Conservation (phyloP, 2,329 filamentous ascomycete genomes). For the Sporothrix humicola region DNA sequence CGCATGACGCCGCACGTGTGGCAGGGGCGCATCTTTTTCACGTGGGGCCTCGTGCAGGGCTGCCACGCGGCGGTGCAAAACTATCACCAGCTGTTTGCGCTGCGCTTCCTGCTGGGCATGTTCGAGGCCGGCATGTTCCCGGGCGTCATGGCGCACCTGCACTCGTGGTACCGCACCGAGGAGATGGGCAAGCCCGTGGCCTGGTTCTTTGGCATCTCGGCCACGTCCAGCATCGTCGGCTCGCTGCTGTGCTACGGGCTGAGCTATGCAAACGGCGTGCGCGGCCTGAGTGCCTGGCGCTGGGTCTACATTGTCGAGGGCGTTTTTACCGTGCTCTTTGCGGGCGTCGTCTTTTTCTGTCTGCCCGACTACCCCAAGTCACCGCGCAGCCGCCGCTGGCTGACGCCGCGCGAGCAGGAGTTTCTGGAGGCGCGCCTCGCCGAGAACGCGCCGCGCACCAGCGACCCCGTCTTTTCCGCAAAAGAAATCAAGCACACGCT, state of each 20-base stretch:
- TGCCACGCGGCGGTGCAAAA: conserved; percentile 27
- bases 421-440: conserved; percentile 34
- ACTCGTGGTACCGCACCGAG: conserved; percentile 53
- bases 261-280: conserved; percentile 41
- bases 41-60: conserved; percentile 33
- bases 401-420: conserved; percentile 34
- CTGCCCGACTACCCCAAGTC: conserved; percentile 52
- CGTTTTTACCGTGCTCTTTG: conserved; percentile 50
- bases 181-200: conserved; percentile 51
- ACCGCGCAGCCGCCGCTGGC: conserved; percentile 31
- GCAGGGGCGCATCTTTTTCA: conserved; percentile 31
- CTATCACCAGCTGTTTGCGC: conserved; percentile 23
- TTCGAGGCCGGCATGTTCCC: conserved; percentile 53
- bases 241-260: conserved; percentile 44
- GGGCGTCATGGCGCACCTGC: conserved; percentile 49
- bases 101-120: conserved; percentile 29
- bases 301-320: conserved; percentile 54
- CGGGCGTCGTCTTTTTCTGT: conserved; percentile 46
- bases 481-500: conserved; percentile 42
- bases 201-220: conserved; percentile 51
- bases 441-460: conserved; percentile 31
- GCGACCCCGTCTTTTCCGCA: conserved; percentile 46
- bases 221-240: conserved; percentile 46
- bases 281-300: conserved; percentile 42
- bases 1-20: conserved; percentile 30